phyloP scores from a whole-genome alignment of 2,329 filamentous ascomycete genomes.

The Neonectria hederae region DNA sequence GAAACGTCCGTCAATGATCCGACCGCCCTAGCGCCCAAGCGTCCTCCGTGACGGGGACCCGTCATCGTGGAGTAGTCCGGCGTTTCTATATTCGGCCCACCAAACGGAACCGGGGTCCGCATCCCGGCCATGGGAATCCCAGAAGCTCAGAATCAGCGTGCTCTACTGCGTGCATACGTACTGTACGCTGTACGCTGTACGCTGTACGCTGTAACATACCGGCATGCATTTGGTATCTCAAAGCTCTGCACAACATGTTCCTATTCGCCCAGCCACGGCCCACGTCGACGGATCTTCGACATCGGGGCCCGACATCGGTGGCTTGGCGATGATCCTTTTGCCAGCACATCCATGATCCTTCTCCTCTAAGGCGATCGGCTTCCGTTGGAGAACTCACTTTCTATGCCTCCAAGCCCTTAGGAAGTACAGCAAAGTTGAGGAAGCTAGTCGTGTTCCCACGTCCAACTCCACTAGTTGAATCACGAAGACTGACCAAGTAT shows the following conservation, averaged over 20 bases:
- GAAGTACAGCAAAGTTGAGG: not conserved
- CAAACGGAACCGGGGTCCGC: slow-evolving; percentile 8
- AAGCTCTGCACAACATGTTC: slow-evolving; percentile 16
- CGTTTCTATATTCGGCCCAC: slow-evolving; percentile 39
- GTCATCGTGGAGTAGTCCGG: slow-evolving; percentile 24
- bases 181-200: slow-evolving; percentile 6
- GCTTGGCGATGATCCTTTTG: slow-evolving; percentile 19
- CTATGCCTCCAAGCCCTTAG: not conserved
- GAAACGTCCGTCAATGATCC: slow-evolving; percentile 19
- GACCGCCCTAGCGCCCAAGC: slow-evolving; percentile 32
- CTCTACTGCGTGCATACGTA: not conserved
- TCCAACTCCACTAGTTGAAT: not conserved
- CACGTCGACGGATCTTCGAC: slow-evolving; percentile 11
- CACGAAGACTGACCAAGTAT: slow-evolving; percentile 4
- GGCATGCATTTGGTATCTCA: slow-evolving; percentile 4
- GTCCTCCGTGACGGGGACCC: slow-evolving; percentile 16
- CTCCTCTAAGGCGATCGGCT: not conserved
- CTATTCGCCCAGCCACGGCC: slow-evolving; percentile 7
- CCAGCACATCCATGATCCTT: slow-evolving; percentile 10
- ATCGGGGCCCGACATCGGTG: slow-evolving; percentile 5
- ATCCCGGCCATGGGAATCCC: slow-evolving; percentile 7
- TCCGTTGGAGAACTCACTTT: slow-evolving; percentile 4
- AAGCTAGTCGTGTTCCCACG: not conserved
- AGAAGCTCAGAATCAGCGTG: not conserved
- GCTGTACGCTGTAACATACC: slow-evolving; percentile 5